These are phyloP conservation scores for Microdochium paspali DNA, from an alignment of 2,329 filamentous ascomycete genomes.

Conservation along the genomic window DNA sequence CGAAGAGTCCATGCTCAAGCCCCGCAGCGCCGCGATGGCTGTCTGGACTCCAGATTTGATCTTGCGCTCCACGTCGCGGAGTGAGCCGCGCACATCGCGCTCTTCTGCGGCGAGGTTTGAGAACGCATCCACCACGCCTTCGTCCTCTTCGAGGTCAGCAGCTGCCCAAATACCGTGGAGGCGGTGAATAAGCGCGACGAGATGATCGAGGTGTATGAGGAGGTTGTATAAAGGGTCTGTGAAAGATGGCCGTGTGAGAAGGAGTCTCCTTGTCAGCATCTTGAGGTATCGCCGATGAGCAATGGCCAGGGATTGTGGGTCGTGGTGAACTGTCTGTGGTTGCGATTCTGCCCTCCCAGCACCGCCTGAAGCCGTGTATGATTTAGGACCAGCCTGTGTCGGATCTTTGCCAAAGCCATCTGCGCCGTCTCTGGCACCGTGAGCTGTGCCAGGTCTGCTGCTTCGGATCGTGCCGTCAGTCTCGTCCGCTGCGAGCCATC, in stretches of 20 bases:
- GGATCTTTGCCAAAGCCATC: not conserved
- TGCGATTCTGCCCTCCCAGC: constrained; percentile 9
- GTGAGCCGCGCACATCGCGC: constrained; percentile 51
- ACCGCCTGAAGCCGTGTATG: constrained; percentile 6
- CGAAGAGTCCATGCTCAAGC: constrained; percentile 31
- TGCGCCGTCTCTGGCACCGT: not conserved
- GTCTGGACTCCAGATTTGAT: constrained; percentile 61
- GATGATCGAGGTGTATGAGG: constrained; percentile 68
- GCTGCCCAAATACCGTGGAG: constrained; percentile 69
- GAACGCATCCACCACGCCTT: constrained; percentile 70
- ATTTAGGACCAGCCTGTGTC: constrained; percentile 6
- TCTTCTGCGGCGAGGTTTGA: constrained; percentile 67
- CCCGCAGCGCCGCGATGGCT: constrained; percentile 47
- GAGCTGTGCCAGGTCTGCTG: not conserved
- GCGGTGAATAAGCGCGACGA: constrained; percentile 67
- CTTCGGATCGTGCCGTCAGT: constrained; percentile 6
- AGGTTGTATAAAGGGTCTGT: constrained; percentile 57
- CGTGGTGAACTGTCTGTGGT: constrained; percentile 37
- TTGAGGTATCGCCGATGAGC: constrained; percentile 72
- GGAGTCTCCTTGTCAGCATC: constrained; percentile 54
- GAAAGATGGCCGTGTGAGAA: constrained; percentile 55
- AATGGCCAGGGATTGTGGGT: constrained; percentile 74
- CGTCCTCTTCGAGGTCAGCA: constrained; percentile 72
- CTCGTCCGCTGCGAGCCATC: constrained; percentile 52
- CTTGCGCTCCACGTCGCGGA: constrained; percentile 52